phyloP scores from a whole-genome alignment of 2,329 filamentous ascomycete genomes.

The Laburnicola sp. region DNA sequence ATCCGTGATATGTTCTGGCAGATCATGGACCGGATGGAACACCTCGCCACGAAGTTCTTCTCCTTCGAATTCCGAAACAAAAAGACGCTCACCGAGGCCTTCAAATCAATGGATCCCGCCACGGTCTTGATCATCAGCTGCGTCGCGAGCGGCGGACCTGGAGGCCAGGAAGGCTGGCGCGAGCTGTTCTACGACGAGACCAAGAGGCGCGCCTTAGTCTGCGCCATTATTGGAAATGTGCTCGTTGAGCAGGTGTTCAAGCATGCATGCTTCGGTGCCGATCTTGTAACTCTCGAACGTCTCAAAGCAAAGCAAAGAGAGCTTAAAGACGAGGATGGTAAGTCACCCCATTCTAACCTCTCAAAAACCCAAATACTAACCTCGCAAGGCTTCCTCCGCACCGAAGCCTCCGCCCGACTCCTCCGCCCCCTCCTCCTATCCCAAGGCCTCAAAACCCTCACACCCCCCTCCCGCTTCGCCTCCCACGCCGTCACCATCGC shows the following conservation, averaged over 20 bases:
- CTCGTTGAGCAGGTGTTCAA: constrained; percentile 36
- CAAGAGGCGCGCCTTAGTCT: constrained; percentile 28
- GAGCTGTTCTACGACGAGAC: constrained; percentile 23
- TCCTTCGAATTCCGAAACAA: not conserved
- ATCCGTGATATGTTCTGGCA: constrained; percentile 27
- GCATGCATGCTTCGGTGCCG: constrained; percentile 31
- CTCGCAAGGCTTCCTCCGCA: constrained; percentile 3
- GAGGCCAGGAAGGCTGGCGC: constrained; percentile 27
- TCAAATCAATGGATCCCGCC: constrained; percentile 14
- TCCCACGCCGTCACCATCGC: constrained; percentile 24
- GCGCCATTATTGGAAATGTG: constrained; percentile 35
- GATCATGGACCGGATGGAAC: constrained; percentile 22
- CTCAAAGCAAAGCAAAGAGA: constrained; percentile 17
- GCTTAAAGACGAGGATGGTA: constrained; percentile 26
- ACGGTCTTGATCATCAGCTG: constrained; percentile 30
- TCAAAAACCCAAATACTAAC: not conserved
- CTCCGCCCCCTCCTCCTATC: not conserved
- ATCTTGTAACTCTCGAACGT: constrained; percentile 2
- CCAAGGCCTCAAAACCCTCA: not conserved
- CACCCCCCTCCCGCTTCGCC: constrained; percentile 28
- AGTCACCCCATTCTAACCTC: constrained; percentile 7
- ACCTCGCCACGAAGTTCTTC: constrained; percentile 19
- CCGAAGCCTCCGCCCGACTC: not conserved
- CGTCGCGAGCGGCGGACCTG: constrained; percentile 31
- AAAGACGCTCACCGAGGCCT: not conserved